Evolutionary conservation across 148 eudicot species (phyloP).

Genomic region (Chenopodium quinoa): DNA sequence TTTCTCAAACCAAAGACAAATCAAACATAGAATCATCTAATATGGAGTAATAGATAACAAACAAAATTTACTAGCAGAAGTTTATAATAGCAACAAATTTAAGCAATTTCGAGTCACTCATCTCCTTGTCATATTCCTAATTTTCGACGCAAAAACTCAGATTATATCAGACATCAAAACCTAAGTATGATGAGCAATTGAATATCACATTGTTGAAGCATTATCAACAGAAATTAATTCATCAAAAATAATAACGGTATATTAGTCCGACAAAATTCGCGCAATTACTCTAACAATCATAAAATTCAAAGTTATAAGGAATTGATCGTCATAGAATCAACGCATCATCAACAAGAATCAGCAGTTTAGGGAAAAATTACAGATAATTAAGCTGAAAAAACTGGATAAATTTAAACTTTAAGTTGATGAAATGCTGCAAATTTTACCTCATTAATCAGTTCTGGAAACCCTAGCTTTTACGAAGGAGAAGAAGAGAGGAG

Average conservation of each 20-base stretch:
- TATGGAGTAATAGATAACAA: no score
- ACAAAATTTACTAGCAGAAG: no score
- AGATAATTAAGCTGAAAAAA: background rate
- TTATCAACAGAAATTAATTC: background rate
- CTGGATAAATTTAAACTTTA: no score
- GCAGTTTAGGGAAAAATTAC: background rate
- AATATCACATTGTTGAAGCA: background rate
- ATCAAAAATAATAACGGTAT: background rate
- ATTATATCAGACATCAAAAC: background rate
- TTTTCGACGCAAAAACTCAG: no score
- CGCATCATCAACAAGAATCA: background rate
- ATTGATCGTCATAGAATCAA: background rate
- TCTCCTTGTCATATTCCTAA: no score
- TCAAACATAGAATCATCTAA: no score
- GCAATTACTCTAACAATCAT: background rate
- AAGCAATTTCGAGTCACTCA: no score
- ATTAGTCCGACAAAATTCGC: background rate
- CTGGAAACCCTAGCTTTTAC: constrained; percentile 13
- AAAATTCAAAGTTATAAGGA: background rate
- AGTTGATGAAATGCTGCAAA: background rate
- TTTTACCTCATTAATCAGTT: background rate
- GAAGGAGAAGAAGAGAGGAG: background rate
- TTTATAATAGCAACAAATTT: no score
- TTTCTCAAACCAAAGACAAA: no score
- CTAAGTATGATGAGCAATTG: background rate